Percentiles rank a stretch among this genome's conserved stretches.
These are phyloP conservation scores for Chaetomidium leptoderma DNA, from an alignment of 495 filamentous ascomycete genomes.

Conservation along the genomic window DNA sequence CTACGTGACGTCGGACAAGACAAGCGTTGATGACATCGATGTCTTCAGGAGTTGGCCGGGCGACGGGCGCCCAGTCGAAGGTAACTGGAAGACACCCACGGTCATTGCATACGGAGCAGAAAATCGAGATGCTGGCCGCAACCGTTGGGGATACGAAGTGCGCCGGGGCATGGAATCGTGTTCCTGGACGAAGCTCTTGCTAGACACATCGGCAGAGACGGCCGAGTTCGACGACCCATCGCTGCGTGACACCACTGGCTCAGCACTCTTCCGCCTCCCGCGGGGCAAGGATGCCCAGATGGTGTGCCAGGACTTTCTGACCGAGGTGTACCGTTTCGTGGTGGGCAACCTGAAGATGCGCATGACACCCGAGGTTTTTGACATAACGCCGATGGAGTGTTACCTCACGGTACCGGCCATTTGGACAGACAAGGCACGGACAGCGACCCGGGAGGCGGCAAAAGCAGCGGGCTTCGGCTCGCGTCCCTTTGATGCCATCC, in stretches of 20 bases:
- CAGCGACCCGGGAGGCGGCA: neutral
- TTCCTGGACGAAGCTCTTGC: neutral
- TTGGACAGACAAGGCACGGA: neutral
- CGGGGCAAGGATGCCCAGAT: neutral
- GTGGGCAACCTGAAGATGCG: neutral
- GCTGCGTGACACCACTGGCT: neutral
- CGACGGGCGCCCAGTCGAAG: too few species aligned
- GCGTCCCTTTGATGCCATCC: neutral
- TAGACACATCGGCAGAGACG: neutral
- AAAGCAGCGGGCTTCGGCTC: neutral
- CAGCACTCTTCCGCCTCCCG: neutral
- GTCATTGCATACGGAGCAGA: too few species aligned
- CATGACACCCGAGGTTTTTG: neutral
- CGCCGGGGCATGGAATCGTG: too few species aligned
- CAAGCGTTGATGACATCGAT: neutral
- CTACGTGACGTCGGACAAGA: neutral
- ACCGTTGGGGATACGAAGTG: too few species aligned
- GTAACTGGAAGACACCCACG: too few species aligned
- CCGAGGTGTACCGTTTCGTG: neutral
- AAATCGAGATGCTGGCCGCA: too few species aligned
- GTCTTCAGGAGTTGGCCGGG: neutral
- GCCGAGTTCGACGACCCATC: neutral
- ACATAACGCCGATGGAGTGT: constrained; percentile 1
- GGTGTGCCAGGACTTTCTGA: constrained; percentile 1
- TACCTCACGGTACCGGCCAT: neutral